Conservation (phyloP, 768 basidiomycete genomes). For the Amanita fuliginea region DNA sequence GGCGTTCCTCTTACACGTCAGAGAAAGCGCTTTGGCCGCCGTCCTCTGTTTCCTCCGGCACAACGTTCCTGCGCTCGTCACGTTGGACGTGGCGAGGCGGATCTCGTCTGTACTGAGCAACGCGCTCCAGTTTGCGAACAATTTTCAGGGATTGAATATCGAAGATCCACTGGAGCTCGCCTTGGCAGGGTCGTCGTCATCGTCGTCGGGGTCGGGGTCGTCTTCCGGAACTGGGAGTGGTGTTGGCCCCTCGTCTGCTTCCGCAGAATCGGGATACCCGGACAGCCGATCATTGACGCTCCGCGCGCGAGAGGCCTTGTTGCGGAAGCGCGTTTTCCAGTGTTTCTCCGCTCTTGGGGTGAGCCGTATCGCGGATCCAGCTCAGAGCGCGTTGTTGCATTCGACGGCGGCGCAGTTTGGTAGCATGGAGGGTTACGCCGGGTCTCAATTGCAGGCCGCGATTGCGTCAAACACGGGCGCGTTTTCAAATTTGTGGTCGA, state of each 20-base stretch:
- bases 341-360: conserved; percentile 81
- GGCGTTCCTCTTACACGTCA: conserved; percentile 83
- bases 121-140: conserved; percentile 79
- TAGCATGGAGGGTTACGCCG: conserved; percentile 73
- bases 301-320: conserved; percentile 69
- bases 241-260: not conserved
- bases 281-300: conserved; percentile 36
- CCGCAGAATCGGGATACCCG: conserved; percentile 25
- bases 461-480: conserved; percentile 79
- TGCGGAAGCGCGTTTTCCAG: conserved; percentile 79
- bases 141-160: conserved; percentile 61
- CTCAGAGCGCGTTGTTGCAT: conserved; percentile 73
- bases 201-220: not conserved
- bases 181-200: not conserved
- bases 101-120: conserved; percentile 82
- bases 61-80: conserved; percentile 66
- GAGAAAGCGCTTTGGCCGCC: conserved; percentile 84
- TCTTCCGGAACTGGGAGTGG: not conserved
- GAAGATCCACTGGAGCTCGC: conserved; percentile 38
- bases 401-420: conserved; percentile 76
- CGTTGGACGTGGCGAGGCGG: conserved; percentile 83
- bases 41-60: conserved; percentile 81
- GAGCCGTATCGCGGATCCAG: conserved; percentile 67
- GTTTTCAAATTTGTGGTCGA: conserved; percentile 81
- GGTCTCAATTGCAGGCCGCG: conserved; percentile 83